Base-by-base conservation (phyloP, 768 basidiomycete genomes). In the Termitomyces heimii region DNA sequence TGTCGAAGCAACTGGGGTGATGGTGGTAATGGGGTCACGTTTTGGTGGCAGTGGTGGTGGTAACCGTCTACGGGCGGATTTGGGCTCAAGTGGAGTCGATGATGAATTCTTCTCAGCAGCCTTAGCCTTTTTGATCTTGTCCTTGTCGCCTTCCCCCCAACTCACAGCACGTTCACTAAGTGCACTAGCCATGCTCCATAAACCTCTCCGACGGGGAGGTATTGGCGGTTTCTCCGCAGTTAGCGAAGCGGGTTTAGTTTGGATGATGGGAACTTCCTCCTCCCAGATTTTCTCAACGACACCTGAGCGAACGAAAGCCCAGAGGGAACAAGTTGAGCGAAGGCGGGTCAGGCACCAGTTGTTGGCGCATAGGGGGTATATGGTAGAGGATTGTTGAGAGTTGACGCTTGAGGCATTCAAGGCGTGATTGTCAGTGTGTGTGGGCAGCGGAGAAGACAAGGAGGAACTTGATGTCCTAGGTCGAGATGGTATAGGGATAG, bases 281-380 rank as follows among this genome's bases (percentile, higher is more conserved):
- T 92, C 88, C 94, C 94, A 97, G 5, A 96, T 75, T 62, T 86
- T 88, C 58, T 94, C 92, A 20, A 96, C 77, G 54, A 97, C 76
- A 10, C 88, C 83, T 0, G 83, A 85, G 24, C 92, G 82, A 51
- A 96, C 85, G 65, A 91, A 96, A 18, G 88, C 83, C 93, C 94
- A 97, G 14, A 96, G 73, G 4, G 86, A 88, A 70, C 93, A 95
- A n/a, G 94, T 92, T 37, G 87, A 79, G 13, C 94, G 83, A 20
- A 97, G 76, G 8, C 94, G 82, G 5, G 81, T 74, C 16, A 96
- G 76, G 68, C 94, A 96, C 87, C 93, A 96, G n/a, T 89, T 86
- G 18, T 81, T 82, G 12, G 80, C 74, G 65, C 94, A 97, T 2
- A 97, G 75, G 1, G 94, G 92, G 69, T 96, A 90, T 18, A 86